Base-by-base conservation (phyloP, 1,139 yeast genomes). In the Ashbya aceris region DNA sequence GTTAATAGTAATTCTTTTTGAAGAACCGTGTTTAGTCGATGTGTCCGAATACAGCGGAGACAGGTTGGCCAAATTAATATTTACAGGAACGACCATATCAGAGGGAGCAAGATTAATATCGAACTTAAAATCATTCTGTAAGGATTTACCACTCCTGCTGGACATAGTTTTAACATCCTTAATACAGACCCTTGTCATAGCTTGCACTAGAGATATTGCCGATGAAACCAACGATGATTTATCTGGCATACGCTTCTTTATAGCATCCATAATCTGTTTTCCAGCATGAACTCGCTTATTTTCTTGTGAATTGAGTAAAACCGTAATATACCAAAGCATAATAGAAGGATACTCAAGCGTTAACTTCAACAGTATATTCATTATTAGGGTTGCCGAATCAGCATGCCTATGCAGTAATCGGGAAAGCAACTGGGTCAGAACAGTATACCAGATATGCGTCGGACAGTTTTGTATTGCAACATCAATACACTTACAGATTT, bases 381-480 rank as follows among this genome's bases (percentile, higher is more conserved):
- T 67, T 27, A 91, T 68, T 14, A 80, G 63, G 2, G 68, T 70
- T 33, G 73, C 75, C 0, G 93, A 81, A 0, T 70, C 67, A 3
- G 64, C 61, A 50, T 83, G 80, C 1, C 71, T 66, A 54, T 85
- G 94, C 1, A 77, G 69, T 44, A 89, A 71, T 53, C 98, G 71
- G 1, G 96, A 86, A 10, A 91, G 64, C 31, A 93, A 64, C 60
- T 91, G 97, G 0, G 97, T 84, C 27, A 91, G 68, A 0, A 89
- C 94, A 1, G 91, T 73, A 57, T 84, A 89, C 83, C 96, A 85
- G 38, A 78, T 79, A 51, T 74, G 76, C 2, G 67, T 70, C 1
- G 86, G 84, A 26, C 81, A 70, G 10, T 64, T 66, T 11, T 62
- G 60, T 3, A 70, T 58, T 20, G 74, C 69, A 11, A 67, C 67